phyloP scores from a whole-genome alignment of 2,329 filamentous ascomycete species.

The Arthrocladium fulminans region DNA sequence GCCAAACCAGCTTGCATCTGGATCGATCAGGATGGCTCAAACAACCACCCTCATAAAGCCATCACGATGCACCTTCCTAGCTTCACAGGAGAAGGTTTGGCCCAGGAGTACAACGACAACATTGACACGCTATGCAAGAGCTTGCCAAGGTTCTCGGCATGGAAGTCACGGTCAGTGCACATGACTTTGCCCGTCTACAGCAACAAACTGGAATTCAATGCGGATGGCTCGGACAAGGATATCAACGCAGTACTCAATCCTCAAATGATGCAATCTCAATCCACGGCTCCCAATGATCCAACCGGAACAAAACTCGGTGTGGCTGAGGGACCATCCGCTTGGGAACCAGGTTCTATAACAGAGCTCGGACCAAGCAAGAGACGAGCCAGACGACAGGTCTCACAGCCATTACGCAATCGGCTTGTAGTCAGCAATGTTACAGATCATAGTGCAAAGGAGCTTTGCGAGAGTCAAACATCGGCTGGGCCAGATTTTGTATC shows the following conservation, averaged over 20 bases:
- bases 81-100: constrained; percentile 1
- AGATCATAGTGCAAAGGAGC: neutral
- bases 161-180: neutral
- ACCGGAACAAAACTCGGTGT: constrained; percentile 5
- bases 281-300: constrained; percentile 1
- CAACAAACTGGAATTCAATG: neutral
- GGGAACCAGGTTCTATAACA: neutral
- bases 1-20: constrained; percentile 1
- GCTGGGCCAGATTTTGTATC: constrained; percentile 6
- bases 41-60: neutral
- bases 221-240: neutral
- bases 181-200: constrained; percentile 2
- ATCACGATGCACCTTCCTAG: constrained; percentile 6
- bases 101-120: constrained; percentile 8
- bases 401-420: neutral
- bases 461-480: constrained; percentile 3
- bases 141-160: constrained; percentile 4
- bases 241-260: neutral
- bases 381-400: neutral
- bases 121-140: constrained; percentile 4
- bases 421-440: constrained; percentile 3
- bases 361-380: neutral
- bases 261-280: constrained; percentile 1
- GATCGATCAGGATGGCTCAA: constrained; percentile 5
- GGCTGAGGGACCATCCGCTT: neutral